Evolutionary conservation across 176 grass and related monocot species (phyloP), one percentile per base, ranked within the genome.

Genomic region (Oryza brachyantha): DNA sequence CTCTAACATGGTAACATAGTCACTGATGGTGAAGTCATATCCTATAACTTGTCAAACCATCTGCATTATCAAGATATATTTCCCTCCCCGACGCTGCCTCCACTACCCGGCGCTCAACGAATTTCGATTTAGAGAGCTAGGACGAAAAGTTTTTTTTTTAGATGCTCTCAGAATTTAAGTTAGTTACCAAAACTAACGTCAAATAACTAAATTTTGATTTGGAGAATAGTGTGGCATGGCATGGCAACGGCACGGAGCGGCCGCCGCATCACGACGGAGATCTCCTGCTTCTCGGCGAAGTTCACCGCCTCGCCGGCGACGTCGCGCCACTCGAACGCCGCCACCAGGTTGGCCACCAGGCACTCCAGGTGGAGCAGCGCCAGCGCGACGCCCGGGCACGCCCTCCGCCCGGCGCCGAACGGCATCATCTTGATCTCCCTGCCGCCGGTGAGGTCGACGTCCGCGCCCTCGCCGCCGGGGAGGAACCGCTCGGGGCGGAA

Each of bases 391-490:
- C 80, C 84, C 4, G 75, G 84, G 69, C 84, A 90, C 21, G 84
- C n/a, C 68, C 84, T 71, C 64, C 84, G 25, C 0, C 84, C 84
- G 3, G 84, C 80, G 35, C 88, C 79, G 76, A 90, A 90, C 22
- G 88, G 83, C 83, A 86, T 89, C 77, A 85, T 85, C 87, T 89
- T 89, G 87, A 85, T 89, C 82, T 89, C 87, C 82, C 70, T 85
- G 83, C 25, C 77, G 4, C 87, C 83, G 0, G 87, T 89, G 13
- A 89, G 73, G 79, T 86, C 84, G 3, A 90, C 79, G 61, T 76
- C 88, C 29, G 76, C 85, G 3, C 85, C 89, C 13, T 81, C 77
- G 10, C 85, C 85, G 41, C 89, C 85, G 9, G 80, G 72, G 1
- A 91, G 13, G 84, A 91, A 91, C 38, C 85, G 31, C 54, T 84